phyloP scores from a whole-genome alignment of 2,329 filamentous ascomycete genomes.

The Zymoseptoria crescenta region DNA sequence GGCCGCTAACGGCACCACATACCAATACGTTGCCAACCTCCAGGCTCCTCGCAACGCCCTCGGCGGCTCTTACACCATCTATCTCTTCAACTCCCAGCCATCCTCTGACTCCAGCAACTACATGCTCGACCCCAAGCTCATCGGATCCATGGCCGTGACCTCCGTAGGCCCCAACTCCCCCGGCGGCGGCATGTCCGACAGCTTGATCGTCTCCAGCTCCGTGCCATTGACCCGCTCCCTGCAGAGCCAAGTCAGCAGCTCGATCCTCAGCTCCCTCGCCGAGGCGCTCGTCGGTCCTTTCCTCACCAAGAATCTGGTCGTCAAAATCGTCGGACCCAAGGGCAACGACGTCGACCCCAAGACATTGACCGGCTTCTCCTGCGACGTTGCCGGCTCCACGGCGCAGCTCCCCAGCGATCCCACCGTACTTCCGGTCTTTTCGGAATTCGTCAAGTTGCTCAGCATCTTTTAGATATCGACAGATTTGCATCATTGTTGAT shows the following conservation, averaged over 20 bases:
- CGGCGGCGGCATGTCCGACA: slow-evolving; percentile 12
- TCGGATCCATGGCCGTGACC: slow-evolving; percentile 52
- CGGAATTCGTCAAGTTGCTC: slow-evolving; percentile 20
- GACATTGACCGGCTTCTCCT: slow-evolving; percentile 31
- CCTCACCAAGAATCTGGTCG: slow-evolving; percentile 28
- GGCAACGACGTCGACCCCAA: slow-evolving; percentile 27
- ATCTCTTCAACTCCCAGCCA: slow-evolving; percentile 57
- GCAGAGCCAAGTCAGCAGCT: slow-evolving; percentile 23
- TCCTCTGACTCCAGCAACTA: slow-evolving; percentile 40
- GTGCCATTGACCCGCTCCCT: slow-evolving; percentile 41
- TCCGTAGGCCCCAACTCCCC: slow-evolving; percentile 1
- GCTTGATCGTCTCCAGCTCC: slow-evolving; percentile 31
- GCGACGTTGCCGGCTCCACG: slow-evolving; percentile 33
- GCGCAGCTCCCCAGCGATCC: slow-evolving; percentile 27
- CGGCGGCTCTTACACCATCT: slow-evolving; percentile 54
- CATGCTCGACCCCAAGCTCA: slow-evolving; percentile 46
- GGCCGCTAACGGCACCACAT: slow-evolving; percentile 40
- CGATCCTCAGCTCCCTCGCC: slow-evolving; percentile 26
- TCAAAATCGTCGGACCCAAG: slow-evolving; percentile 25
- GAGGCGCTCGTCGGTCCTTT: slow-evolving; percentile 24
- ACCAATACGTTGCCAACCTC: slow-evolving; percentile 64
- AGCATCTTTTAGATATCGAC: neutral
- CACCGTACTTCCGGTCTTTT: slow-evolving; percentile 29
- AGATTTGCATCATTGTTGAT: neutral
- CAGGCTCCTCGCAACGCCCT: slow-evolving; percentile 53